These are phyloP conservation scores for Beta lomatogona DNA, from an alignment of 179 eudicot species.

Conservation along the genomic window DNA sequence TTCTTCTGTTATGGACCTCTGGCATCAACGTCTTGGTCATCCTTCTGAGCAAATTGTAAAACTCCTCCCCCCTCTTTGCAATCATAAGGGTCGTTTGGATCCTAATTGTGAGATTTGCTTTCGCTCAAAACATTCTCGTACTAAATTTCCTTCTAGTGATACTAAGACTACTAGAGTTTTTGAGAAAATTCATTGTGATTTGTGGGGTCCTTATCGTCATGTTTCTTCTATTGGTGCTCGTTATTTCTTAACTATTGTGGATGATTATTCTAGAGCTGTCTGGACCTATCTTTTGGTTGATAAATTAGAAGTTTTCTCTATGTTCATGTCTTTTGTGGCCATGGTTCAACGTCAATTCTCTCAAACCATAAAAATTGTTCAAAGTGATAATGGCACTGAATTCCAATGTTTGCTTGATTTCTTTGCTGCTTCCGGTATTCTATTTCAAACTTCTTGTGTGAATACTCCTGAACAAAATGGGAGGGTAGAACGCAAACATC, in stretches of 20 bases:
- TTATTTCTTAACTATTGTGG: neutral
- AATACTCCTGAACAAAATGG: too few species aligned
- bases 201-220: neutral
- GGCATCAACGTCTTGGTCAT: slow-evolving; percentile 3
- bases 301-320: neutral
- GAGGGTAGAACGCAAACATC: too few species aligned
- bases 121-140: neutral
- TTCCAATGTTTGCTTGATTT: too few species aligned
- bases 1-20: neutral
- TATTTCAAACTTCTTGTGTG: too few species aligned
- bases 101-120: neutral
- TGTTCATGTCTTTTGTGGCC: neutral
- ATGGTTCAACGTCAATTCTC: neutral
- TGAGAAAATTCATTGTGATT: slow-evolving; percentile 6
- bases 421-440: too few species aligned
- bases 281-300: neutral
- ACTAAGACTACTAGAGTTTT: neutral
- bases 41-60: neutral
- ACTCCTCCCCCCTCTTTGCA: neutral
- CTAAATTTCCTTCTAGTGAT: neutral
- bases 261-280: neutral
- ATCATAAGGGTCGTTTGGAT: neutral
- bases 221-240: neutral
- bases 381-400: too few species aligned
- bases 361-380: neutral